phyloP scores from a whole-genome alignment of 2,329 filamentous ascomycete genomes.

The Leptodontidium sp. region DNA sequence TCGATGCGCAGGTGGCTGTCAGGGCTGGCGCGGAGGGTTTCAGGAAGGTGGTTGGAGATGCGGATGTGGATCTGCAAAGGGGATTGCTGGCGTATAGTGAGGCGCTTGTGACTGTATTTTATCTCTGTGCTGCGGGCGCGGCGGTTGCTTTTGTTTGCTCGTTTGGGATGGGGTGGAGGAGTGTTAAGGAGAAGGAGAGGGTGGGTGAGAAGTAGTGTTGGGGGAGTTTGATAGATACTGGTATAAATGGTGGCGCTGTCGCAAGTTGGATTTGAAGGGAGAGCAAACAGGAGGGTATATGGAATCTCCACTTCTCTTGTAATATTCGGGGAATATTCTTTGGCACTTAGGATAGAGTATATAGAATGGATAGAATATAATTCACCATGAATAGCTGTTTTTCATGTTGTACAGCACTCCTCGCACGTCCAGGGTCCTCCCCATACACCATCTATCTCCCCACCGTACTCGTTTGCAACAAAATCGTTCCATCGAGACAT shows the following conservation, averaged over 20 bases:
- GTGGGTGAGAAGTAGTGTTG: not conserved
- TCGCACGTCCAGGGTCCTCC: too few relatives aligned
- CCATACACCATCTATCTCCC: too few relatives aligned
- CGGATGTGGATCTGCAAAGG: slow-evolving; percentile 21
- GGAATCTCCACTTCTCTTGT: not conserved
- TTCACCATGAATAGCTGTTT: too few relatives aligned
- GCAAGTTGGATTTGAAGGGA: not conserved
- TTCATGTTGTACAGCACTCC: too few relatives aligned
- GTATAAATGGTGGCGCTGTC: not conserved
- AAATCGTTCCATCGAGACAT: too few relatives aligned
- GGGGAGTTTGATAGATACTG: not conserved
- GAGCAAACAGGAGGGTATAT: too few relatives aligned
- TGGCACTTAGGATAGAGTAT: too few relatives aligned
- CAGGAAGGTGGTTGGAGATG: slow-evolving; percentile 33
- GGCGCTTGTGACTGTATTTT: slow-evolving; percentile 36
- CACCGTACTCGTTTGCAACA: too few relatives aligned
- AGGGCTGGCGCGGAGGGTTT: slow-evolving; percentile 53
- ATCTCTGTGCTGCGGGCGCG: slow-evolving; percentile 28
- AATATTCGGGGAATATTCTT: too few relatives aligned
- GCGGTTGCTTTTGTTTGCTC: slow-evolving; percentile 27
- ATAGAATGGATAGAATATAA: too few relatives aligned
- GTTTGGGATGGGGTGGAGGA: slow-evolving; percentile 36
- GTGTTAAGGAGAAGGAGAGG: slow-evolving; percentile 27
- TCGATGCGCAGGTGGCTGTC: slow-evolving; percentile 48
- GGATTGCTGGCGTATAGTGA: slow-evolving; percentile 33